Evolutionary conservation across 2,329 filamentous ascomycete species (phyloP).

Genomic region (Hypoxylon sp.): DNA sequence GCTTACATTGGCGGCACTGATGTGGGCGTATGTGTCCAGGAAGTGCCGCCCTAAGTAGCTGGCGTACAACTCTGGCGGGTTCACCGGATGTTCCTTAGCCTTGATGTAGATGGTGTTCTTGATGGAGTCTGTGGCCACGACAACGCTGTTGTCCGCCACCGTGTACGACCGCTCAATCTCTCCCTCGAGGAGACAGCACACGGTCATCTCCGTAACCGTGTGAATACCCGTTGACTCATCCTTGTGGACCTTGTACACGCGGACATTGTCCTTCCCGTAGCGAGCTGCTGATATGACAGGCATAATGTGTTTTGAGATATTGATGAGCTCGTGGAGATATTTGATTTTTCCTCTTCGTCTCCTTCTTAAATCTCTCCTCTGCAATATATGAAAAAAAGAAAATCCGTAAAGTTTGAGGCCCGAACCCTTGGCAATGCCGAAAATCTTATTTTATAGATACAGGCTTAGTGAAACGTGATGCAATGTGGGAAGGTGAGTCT

Average conservation of each 20-base stretch:
- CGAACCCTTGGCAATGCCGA: conserved; percentile 18
- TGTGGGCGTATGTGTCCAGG: conserved; percentile 88
- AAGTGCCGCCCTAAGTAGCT: conserved; percentile 90
- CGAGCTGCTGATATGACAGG: conserved; percentile 73
- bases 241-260: conserved; percentile 93
- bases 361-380: conserved; percentile 3
- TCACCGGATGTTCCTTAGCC: conserved; percentile 93
- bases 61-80: conserved; percentile 92
- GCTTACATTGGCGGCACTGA: conserved; percentile 85
- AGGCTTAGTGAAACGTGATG: conserved; percentile 37
- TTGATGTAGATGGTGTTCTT: conserved; percentile 98
- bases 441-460: conserved; percentile 28
- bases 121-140: conserved; percentile 97
- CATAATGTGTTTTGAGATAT: conserved; percentile 58
- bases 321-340: not conserved
- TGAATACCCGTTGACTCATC: conserved; percentile 83
- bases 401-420: conserved; percentile 11
- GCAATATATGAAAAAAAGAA: conserved; percentile 7
- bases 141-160: conserved; percentile 90
- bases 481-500: conserved; percentile 33
- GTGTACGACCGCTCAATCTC: conserved; percentile 94
- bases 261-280: conserved; percentile 98
- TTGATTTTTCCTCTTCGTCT: conserved; percentile 16
- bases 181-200: conserved; percentile 92
- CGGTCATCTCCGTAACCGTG: conserved; percentile 93